phyloP scores from a whole-genome alignment of 257 asterid genomes.

The Forsythia viridissima region DNA sequence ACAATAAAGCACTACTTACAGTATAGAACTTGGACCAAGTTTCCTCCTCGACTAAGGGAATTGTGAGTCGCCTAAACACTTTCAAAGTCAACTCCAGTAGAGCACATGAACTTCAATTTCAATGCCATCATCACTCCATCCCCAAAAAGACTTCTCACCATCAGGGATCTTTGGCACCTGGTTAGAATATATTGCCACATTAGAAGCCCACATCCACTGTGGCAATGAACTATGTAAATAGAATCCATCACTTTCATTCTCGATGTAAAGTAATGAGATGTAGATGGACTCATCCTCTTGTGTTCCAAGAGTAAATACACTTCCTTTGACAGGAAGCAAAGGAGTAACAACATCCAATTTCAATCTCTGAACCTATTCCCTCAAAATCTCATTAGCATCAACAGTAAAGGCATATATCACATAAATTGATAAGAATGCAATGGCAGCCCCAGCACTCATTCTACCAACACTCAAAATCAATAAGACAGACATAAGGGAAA shows the following conservation, averaged over 20 bases:
- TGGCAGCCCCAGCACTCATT: conserved; percentile 38
- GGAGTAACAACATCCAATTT: conserved; percentile 47
- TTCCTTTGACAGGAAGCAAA: conserved; percentile 50
- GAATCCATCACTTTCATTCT: conserved; percentile 31
- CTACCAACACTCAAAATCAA: conserved; percentile 41
- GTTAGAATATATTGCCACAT: conserved; percentile 55
- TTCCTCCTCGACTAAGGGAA: conserved; percentile 49
- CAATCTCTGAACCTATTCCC: conserved; percentile 48
- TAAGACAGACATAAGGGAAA: conserved; percentile 32
- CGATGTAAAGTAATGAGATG: conserved; percentile 43
- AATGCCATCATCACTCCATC: conserved; percentile 45
- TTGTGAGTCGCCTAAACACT: conserved; percentile 46
- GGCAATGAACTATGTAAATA: conserved; percentile 43
- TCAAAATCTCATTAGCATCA: conserved; percentile 54
- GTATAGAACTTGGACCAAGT: conserved; percentile 49
- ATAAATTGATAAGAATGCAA: conserved; percentile 42
- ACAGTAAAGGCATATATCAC: conserved; percentile 46
- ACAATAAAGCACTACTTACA: conserved; percentile 38
- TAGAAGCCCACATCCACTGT: too few relatives aligned
- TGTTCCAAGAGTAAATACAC: conserved; percentile 37
- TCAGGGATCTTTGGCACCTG: conserved; percentile 37
- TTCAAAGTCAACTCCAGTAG: conserved; percentile 43
- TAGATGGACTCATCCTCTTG: conserved; percentile 44
- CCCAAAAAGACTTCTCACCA: conserved; percentile 42
- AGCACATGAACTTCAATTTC: conserved; percentile 34